Conservation (phyloP, 2,329 filamentous ascomycete genomes). For the Pseudogymnoascus sp. region DNA sequence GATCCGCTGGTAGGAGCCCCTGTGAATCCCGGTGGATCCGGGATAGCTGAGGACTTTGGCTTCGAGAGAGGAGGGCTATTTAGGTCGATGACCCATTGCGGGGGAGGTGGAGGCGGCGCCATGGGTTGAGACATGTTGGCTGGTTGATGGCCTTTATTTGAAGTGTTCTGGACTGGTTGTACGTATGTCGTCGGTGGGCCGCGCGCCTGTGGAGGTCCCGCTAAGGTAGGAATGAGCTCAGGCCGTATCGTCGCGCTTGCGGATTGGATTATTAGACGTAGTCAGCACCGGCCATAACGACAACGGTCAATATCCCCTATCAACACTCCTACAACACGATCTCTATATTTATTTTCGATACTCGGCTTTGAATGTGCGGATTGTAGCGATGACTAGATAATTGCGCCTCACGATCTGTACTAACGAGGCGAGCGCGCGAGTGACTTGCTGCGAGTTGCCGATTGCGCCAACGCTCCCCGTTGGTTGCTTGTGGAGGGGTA, state of each 20-base stretch:
- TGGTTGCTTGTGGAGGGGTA: constrained; percentile 22
- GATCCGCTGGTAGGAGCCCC: constrained; percentile 37
- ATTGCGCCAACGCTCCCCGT: constrained; percentile 4
- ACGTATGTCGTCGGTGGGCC: constrained; percentile 1
- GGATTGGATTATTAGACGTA: constrained; percentile 6
- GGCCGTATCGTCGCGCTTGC: constrained; percentile 8
- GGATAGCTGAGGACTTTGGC: constrained; percentile 58
- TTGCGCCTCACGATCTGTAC: constrained; percentile 2
- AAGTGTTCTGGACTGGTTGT: constrained; percentile 3
- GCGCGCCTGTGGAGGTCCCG: constrained; percentile 7
- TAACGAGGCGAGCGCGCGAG: not conserved
- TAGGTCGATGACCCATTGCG: constrained; percentile 78
- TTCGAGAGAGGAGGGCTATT: constrained; percentile 59
- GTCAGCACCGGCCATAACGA: constrained; percentile 3
- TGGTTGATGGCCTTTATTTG: constrained; percentile 1
- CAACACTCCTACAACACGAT: not conserved
- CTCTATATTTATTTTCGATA: constrained; percentile 1
- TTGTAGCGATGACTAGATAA: constrained; percentile 1
- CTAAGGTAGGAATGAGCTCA: constrained; percentile 6
- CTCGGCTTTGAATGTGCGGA: not conserved
- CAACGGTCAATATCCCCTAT: constrained; percentile 2
- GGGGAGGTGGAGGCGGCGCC: constrained; percentile 42
- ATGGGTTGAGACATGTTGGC: constrained; percentile 24
- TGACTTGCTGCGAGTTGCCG: constrained; percentile 6
- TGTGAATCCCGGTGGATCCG: constrained; percentile 81